Base-by-base conservation (phyloP, 2,329 filamentous ascomycete genomes). In the Trichothecium roseum region DNA sequence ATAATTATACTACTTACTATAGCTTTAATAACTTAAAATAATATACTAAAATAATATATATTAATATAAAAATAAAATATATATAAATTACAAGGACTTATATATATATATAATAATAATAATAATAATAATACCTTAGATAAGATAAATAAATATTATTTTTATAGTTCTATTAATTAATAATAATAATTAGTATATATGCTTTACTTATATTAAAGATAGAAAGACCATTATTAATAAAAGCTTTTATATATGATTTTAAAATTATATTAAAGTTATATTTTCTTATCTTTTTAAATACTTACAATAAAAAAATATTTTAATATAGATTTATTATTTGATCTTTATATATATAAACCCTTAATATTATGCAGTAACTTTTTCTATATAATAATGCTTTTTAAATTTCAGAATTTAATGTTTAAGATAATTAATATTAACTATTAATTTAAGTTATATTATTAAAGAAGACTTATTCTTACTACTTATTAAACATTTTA, bases 251-350 rank as follows among this genome's bases (percentile, higher is more conserved):
- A 34, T 34, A 12, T 24, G 12, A 6, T 16, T 34, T 4, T 8
- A 24, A 15, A 2, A 14, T n/a, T 28, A 17, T 26, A 10, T 4
- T 34, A 26, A 14, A 26, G 15, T 16, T 5, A 34, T 3, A 22
- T n/a, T n/a, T n/a, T n/a, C n/a, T n/a, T n/a, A n/a, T n/a, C n/a
- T n/a, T n/a, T n/a, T 32, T 28, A 32, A 27, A 32, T 15, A 10
- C 18, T 15, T 36, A 31, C 22, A 30, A 36, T 31, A 36, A 28
- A 16, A 31, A 17, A 31, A 24, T 31, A 36, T 13, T 12, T 18
- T 3, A 4, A 32, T n/a, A 20, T 26, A 34, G 16, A 34, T 22
- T 8, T 17, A 20, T 15, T 29, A 28, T 4, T 34, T n/a, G n/a
- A n/a, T n/a, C n/a, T n/a, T n/a, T n/a, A n/a, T n/a, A n/a, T n/a